Base-by-base conservation (phyloP, 305 asterid genomes). In the Stenogyne calaminthoides region DNA sequence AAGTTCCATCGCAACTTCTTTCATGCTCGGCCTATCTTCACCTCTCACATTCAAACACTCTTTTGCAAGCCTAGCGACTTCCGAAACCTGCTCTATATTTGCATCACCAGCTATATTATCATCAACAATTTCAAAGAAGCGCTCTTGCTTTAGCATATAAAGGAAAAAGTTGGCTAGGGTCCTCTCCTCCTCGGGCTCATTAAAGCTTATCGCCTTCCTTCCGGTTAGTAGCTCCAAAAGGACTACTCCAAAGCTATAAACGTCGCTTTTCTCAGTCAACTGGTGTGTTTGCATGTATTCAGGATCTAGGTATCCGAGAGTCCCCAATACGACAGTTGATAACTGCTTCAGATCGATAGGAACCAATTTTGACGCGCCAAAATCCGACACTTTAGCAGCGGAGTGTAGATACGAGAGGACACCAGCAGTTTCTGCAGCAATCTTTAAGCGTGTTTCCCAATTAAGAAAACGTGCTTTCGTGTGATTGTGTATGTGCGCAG, bases 351-450 rank as follows among this genome's bases (percentile, higher is more conserved):
- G 74, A 78, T 78, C 82, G 0, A 34, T 3, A 1, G 74, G 76
- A 7, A 83, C 77, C 34, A 75, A 39, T 37, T 47, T 80, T 0
- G 81, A 77, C 32, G 80, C 80, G 9, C 87, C 83, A 15, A 82
- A 84, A 56, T 78, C 83, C 0, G 79, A 63, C 6, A 84, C 86
- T n/a, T 74, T 69, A 42, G 81, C 75, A 4, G 75, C 64, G 6
- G 79, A 79, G 78, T 84, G 88, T 9, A 84, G 32, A n/a, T 84
- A 84, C 0, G 80, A 42, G 3, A 84, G 68, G 1, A 67, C 85
- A 0, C 78, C 81, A 0, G 85, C 83, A 2, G 78, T 64, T 54
- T 77, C 85, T 29, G 66, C 59, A 6, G 81, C 88, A 1, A 84
- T 72, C 51, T 20, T 79, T 11, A 81, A 47, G 6, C 82, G 82